These are phyloP conservation scores for Solanum sitiens DNA, from an alignment of 257 asterid species.

Conservation along the genomic window DNA sequence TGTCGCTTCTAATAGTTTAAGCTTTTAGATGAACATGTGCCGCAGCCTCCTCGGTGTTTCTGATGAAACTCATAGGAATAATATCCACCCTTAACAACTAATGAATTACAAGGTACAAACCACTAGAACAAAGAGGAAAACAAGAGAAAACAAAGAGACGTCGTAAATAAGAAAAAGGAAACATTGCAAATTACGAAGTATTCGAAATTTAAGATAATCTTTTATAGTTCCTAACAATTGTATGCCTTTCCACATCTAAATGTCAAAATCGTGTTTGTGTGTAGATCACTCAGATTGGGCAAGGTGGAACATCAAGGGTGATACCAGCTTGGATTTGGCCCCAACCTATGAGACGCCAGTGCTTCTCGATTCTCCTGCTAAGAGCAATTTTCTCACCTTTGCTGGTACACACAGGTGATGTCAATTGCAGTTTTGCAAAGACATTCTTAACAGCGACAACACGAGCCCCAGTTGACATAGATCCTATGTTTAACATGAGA, in stretches of 20 bases:
- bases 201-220: slow-evolving; percentile 18
- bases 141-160: neutral
- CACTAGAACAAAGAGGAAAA: neutral
- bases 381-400: slow-evolving; percentile 86
- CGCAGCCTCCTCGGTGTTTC: neutral
- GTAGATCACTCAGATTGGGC: slow-evolving; percentile 45
- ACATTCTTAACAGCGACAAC: slow-evolving; percentile 80
- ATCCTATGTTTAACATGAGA: slow-evolving; percentile 97
- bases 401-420: slow-evolving; percentile 97
- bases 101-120: neutral
- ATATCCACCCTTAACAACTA: neutral
- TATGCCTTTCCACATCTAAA: slow-evolving; percentile 43
- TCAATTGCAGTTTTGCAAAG: slow-evolving; percentile 82
- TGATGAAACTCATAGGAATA: neutral
- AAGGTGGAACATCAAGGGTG: slow-evolving; percentile 84
- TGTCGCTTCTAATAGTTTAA: neutral
- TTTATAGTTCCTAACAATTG: slow-evolving; percentile 34
- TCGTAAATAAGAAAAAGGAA: neutral
- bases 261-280: neutral
- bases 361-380: slow-evolving; percentile 91
- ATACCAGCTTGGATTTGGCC: slow-evolving; percentile 91
- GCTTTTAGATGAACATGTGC: neutral
- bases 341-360: slow-evolving; percentile 99
- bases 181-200: neutral
- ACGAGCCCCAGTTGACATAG: slow-evolving; percentile 97